Base-by-base conservation (phyloP, 2,329 filamentous ascomycete species). In the Arachnomyces sp. region DNA sequence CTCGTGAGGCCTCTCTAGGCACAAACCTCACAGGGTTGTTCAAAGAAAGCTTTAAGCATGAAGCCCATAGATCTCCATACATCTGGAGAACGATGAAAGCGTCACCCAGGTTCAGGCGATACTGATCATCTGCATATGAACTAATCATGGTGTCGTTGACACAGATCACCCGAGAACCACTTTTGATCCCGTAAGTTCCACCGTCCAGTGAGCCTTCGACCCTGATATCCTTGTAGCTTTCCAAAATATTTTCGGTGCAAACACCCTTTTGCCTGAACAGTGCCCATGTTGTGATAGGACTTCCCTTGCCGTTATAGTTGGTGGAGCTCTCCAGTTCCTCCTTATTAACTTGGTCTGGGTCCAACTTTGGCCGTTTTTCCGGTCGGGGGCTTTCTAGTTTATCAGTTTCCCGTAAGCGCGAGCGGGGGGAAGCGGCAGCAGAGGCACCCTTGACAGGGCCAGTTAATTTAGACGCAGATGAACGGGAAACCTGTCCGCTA, bases 31-130 rank as follows among this genome's bases (percentile, higher is more conserved):
- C 38, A 20, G 40, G 42, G 8, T 39, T 17, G 14, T 43, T 31
- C 6, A 54, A 48, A 12, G 53, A 54, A 9, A 55, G 36, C 16
- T 53, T 56, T 13, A 48, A 44, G 42, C 58, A 62, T 3, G 58
- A 51, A 34, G 58, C 57, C 59, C 59, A 62, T 20, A 60, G 36
- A 35, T 62, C 58, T 9, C 55, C 51, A 43, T 58, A 61, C 34
- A 62, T 41, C 3, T 45, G 50, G 32, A 54, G 56, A 29, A 62
- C 46, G 17, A 60, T 44, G 33, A 54, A 60, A 1, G 59, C 37
- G 25, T 58, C 54, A 6, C 59, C 58, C 35, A 43, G 39, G 3
- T 43, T 32, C 7, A 60, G 43, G 9, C 55, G 46, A 40, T 59
- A 59, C 39, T 56, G 50, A 31, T 62, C 59, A 2, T 38, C 7